Percentiles rank a stretch among this genome's conserved stretches.
Evolutionary conservation across 352 stramenopile species (phyloP).

Genomic region (Pythium plurisporium): DNA sequence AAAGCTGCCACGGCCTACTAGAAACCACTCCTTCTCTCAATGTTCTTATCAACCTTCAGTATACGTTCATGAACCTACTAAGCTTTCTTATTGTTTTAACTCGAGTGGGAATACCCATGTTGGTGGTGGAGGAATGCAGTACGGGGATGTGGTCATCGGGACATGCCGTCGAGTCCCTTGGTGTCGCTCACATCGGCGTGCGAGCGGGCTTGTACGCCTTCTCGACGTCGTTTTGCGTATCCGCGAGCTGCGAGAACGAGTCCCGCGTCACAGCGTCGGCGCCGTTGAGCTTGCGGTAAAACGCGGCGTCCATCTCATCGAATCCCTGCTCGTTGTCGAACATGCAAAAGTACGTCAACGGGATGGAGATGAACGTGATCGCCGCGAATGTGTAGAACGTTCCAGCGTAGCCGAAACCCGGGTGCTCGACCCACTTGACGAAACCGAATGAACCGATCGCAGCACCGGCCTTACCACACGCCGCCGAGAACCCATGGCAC

Average conservation of each 20-base stretch:
- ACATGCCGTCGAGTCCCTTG: too few relatives aligned
- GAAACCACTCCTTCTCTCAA: too few relatives aligned
- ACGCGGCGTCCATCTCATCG: slow-evolving; percentile 24
- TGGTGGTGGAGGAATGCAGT: too few relatives aligned
- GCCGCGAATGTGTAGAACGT: slow-evolving; percentile 29
- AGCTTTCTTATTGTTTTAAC: too few relatives aligned
- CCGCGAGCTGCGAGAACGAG: slow-evolving; percentile 11
- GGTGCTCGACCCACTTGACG: slow-evolving; percentile 28
- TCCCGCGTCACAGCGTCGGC: slow-evolving; percentile 12
- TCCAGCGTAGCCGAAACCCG: slow-evolving; percentile 26
- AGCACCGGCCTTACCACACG: slow-evolving; percentile 60
- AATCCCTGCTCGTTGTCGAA: slow-evolving; percentile 20
- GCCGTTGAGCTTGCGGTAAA: slow-evolving; percentile 19
- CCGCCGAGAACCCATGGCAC: slow-evolving; percentile 69
- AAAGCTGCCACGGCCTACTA: too few relatives aligned
- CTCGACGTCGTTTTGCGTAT: not conserved
- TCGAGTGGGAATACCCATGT: too few relatives aligned
- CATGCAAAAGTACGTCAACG: slow-evolving; percentile 24
- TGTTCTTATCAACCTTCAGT: too few relatives aligned
- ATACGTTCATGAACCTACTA: too few relatives aligned
- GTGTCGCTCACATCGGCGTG: too few relatives aligned
- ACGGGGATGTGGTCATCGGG: too few relatives aligned
- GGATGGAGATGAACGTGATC: slow-evolving; percentile 27
- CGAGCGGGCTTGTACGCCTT: not conserved
- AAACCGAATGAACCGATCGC: slow-evolving; percentile 20